Evolutionary conservation across 176 grass and related monocot genomes (phyloP), one percentile per base, ranked within the genome.

Genomic region (Rhynchospora breviuscula): DNA sequence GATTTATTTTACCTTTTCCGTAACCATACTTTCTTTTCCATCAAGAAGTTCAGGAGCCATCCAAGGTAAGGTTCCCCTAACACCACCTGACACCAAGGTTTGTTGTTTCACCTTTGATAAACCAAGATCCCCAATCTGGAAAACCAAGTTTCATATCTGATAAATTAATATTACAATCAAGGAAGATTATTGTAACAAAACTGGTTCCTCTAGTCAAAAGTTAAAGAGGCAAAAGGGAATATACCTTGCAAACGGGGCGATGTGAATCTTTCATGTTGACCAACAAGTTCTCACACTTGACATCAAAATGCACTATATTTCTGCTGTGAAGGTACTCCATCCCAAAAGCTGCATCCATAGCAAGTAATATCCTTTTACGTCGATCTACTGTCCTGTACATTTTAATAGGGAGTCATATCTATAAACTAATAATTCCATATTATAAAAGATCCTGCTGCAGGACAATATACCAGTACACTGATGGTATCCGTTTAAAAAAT

Each of bases 281-380:
- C 47, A 99, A 81, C 87, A 95, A 89, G 71, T 99, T 99, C 25
- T 95, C 96, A 63, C 96, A 99, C 81, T 99, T 99, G 2, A 99
- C 89, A 90, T 99, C 96, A 22, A 99, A 99, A 88, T 99, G 96
- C 58, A 99, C 96, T 51, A 95, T 99, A 82, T 99, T 95, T 83
- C 93, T 99, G 52, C 85, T 85, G 17, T 99, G 96, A 87, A 99
- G 90, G 94, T 99, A 99, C 85, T 99, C 96, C 96, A 99, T 99
- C 57, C 96, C 96, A 86, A 95, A 99, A 83, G 96, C 96, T 79
- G 89, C 88, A 89, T 93, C 96, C 96, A 95, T 99, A 10, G 96
- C 89, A 86, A 99, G 89, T 85, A 99, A 95, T 83, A 99, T 84
- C 86, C 96, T 91, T 84, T 99, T 99, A 19, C 96, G 86, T 11